These are phyloP conservation scores for Fusarium virguliforme DNA, from an alignment of 2,329 filamentous ascomycete species.

Conservation along the genomic window DNA sequence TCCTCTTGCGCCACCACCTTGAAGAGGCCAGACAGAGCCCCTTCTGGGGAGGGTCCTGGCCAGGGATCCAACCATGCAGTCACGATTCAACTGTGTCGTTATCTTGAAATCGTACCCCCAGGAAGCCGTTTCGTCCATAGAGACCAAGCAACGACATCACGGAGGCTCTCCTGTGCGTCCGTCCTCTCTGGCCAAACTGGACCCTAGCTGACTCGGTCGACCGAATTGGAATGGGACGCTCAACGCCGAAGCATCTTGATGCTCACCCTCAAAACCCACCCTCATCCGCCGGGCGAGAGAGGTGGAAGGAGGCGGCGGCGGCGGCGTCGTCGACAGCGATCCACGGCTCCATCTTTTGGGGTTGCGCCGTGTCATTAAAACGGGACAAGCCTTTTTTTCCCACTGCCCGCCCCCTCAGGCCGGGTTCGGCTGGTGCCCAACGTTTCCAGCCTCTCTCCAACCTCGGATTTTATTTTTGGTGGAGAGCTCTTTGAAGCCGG, in stretches of 20 bases:
- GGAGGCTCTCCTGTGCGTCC: constrained; percentile 9
- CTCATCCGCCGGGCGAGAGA: constrained; percentile 17
- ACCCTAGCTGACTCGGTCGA: constrained; percentile 25
- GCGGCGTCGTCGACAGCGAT: constrained; percentile 6
- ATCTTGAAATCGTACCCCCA: constrained; percentile 19
- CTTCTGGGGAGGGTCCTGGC: constrained; percentile 2
- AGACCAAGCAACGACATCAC: constrained; percentile 22
- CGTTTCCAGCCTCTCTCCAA: constrained; percentile 30
- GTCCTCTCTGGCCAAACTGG: constrained; percentile 4
- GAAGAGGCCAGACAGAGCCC: neutral
- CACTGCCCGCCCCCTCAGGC: constrained; percentile 18
- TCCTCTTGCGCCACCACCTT: constrained; percentile 17
- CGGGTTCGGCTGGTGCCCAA: constrained; percentile 31
- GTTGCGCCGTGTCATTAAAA: constrained; percentile 21
- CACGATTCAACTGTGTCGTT: constrained; percentile 8
- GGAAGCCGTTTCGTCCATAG: constrained; percentile 18
- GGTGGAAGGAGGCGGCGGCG: constrained; percentile 1
- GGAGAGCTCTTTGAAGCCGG: constrained; percentile 36
- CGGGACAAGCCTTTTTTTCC: constrained; percentile 17
- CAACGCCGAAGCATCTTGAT: constrained; percentile 1
- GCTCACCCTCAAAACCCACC: constrained; percentile 3
- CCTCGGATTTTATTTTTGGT: constrained; percentile 36
- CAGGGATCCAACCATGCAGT: constrained; percentile 7
- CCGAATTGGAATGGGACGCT: constrained; percentile 18
- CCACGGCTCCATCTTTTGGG: constrained; percentile 20